phyloP scores from a whole-genome alignment of 139 green algal genomes.

The Chlamydomonas sp. region DNA sequence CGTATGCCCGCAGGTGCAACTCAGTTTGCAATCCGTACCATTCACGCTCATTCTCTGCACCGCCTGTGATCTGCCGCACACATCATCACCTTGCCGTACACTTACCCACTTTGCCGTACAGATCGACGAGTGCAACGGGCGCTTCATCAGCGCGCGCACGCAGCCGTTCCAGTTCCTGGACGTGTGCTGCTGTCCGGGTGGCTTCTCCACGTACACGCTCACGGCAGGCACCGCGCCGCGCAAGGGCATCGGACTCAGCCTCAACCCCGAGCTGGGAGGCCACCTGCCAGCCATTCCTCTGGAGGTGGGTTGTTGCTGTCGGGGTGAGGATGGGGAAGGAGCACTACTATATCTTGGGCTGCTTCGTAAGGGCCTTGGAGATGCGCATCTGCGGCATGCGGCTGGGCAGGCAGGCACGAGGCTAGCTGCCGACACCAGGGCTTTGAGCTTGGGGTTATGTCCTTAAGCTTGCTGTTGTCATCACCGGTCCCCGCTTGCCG shows the following conservation, averaged over 20 bases:
- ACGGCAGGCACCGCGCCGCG: neutral
- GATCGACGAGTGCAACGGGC: conserved; percentile 36
- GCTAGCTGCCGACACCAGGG: too few relatives aligned
- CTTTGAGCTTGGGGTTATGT: too few relatives aligned
- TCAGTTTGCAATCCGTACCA: too few relatives aligned
- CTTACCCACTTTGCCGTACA: conserved; percentile 15
- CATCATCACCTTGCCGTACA: neutral
- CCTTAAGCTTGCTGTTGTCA: too few relatives aligned
- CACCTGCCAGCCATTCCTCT: conserved; percentile 33
- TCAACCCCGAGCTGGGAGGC: conserved; percentile 38
- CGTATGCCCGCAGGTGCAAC: too few relatives aligned
- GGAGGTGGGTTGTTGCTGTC: neutral
- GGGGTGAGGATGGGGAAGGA: neutral
- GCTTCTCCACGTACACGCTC: conserved; percentile 42
- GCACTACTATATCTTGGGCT: too few relatives aligned
- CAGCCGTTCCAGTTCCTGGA: conserved; percentile 52
- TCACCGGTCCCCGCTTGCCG: too few relatives aligned
- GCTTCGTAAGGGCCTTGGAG: too few relatives aligned
- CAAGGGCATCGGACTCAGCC: conserved; percentile 46
- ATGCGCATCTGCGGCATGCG: too few relatives aligned
- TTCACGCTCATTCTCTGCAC: too few relatives aligned
- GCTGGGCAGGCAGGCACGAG: too few relatives aligned
- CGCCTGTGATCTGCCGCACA: neutral
- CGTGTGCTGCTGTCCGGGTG: conserved; percentile 55
- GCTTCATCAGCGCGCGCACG: conserved; percentile 4